phyloP scores from a whole-genome alignment of 2,329 filamentous ascomycete genomes.

The Apiospora malaysiana region DNA sequence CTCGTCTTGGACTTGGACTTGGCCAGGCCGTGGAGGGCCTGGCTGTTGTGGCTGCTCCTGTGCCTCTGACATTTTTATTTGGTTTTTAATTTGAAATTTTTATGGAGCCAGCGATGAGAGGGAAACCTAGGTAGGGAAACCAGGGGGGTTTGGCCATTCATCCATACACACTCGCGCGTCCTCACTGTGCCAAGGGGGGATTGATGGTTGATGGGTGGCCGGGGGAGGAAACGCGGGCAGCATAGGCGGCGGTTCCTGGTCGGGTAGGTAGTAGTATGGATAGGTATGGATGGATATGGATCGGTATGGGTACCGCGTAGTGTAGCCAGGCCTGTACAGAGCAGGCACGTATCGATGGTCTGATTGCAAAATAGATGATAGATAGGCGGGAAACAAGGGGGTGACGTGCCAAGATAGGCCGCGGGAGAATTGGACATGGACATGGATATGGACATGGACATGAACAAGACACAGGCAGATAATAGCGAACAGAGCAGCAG shows the following conservation, averaged over 20 bases:
- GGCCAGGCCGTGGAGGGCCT: constrained; percentile 14
- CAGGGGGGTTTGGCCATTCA: constrained; percentile 6
- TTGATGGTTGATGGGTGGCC: constrained; percentile 14
- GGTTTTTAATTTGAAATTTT: constrained; percentile 17
- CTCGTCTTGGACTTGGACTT: constrained; percentile 8
- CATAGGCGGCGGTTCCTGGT: constrained; percentile 19
- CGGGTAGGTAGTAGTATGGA: constrained; percentile 10
- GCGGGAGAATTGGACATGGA: neutral
- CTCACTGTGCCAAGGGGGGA: constrained; percentile 16
- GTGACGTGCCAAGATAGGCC: constrained; percentile 7
- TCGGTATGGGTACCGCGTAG: constrained; percentile 14
- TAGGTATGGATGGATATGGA: constrained; percentile 16
- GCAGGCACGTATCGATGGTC: constrained; percentile 13
- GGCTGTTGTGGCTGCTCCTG: constrained; percentile 16
- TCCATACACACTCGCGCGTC: constrained; percentile 7
- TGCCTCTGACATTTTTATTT: constrained; percentile 20
- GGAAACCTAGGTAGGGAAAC: constrained; percentile 13
- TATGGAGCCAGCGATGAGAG: constrained; percentile 14
- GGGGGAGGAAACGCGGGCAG: constrained; percentile 16
- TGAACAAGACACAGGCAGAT: neutral
- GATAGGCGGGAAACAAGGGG: constrained; percentile 19
- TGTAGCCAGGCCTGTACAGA: constrained; percentile 4
- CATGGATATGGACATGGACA: neutral
- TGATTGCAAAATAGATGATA: constrained; percentile 12
- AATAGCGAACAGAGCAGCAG: neutral